Evolutionary conservation across 2,329 filamentous ascomycete species (phyloP), one percentile per base, ranked within the genome.

Genomic region (Neofusicoccum sp.): DNA sequence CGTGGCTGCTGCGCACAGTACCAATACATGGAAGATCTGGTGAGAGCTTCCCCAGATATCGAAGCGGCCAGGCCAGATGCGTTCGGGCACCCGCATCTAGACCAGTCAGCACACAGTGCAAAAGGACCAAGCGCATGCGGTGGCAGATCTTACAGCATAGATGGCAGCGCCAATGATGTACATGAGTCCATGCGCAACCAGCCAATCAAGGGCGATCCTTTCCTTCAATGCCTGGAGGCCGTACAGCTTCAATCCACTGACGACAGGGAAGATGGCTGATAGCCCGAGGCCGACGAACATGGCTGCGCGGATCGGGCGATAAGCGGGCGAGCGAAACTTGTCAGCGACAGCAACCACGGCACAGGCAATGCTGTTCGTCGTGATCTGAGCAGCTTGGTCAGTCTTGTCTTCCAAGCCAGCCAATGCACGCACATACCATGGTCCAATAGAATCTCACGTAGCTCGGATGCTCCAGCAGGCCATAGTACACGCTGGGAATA

Each of bases 41-140:
- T 99, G 95, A 20, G 91, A 96, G 71, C 88, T 92, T 38, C 95
- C 93, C 84, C 90, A 90, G 56, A 97, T 90, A 75, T 99, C 95
- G 70, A 93, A 97, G 6, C 75, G 80, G 1, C 91, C 90, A 0
- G 93, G 95, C 45, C 79, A 84, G 69, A 83, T 85, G 62, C 91
- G 83, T 78, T 99, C 95, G 0, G 95, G 95, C 75, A 93, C 87
- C 38, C 95, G 87, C 58, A 84, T 81, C 86, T 89, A 30, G 40
- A 9, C 26, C 16, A 54, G 64, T 68, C 61, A 65, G 16, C 53
- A 20, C 16, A 30, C 14, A 20, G 20, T 20, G 20, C 20, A 20
- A 20, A 20, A 20, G 20, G 30, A 28, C 3, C 34, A 11, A 4
- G 20, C n/a, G 8, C 26, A 24, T 12, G 60, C 28, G 43, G 1